phyloP scores from a whole-genome alignment of 139 green algal species.

The Haematococcus sp. region DNA sequence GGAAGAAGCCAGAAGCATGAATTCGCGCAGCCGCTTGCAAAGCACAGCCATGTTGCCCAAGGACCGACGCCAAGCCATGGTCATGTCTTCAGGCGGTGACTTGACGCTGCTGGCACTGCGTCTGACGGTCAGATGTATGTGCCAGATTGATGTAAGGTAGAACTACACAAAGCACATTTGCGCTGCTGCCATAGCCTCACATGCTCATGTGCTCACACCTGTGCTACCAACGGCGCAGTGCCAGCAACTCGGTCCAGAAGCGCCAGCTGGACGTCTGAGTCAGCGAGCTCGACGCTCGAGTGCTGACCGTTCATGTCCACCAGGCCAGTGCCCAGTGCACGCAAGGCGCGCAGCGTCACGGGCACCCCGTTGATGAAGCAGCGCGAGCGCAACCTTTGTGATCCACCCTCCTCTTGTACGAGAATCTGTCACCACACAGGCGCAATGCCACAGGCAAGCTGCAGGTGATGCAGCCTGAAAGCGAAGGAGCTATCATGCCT shows the following conservation, averaged over 20 bases:
- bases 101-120: too few relatives aligned
- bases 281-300: conserved; percentile 46
- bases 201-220: not conserved
- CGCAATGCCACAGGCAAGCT: not conserved
- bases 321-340: conserved; percentile 62
- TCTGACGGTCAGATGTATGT: too few relatives aligned
- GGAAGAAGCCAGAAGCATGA: too few relatives aligned
- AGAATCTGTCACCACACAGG: too few relatives aligned
- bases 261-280: conserved; percentile 47
- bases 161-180: too few relatives aligned
- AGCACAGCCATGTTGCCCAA: too few relatives aligned
- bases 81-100: too few relatives aligned
- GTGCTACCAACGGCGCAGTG: conserved; percentile 13
- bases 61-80: too few relatives aligned
- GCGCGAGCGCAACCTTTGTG: not conserved
- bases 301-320: conserved; percentile 90
- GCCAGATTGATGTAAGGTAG: too few relatives aligned
- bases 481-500: not conserved
- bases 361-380: conserved; percentile 67
- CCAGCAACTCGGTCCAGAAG: conserved; percentile 71
- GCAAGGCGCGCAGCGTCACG: conserved; percentile 72
- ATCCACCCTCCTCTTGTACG: too few relatives aligned
- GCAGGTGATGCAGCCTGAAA: not conserved
- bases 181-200: too few relatives aligned
- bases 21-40: not conserved